Percentiles rank a stretch among this genome's conserved stretches.
These are phyloP conservation scores for Epichloe hybrida DNA, from an alignment of 2,329 filamentous ascomycete species.

Conservation along the genomic window DNA sequence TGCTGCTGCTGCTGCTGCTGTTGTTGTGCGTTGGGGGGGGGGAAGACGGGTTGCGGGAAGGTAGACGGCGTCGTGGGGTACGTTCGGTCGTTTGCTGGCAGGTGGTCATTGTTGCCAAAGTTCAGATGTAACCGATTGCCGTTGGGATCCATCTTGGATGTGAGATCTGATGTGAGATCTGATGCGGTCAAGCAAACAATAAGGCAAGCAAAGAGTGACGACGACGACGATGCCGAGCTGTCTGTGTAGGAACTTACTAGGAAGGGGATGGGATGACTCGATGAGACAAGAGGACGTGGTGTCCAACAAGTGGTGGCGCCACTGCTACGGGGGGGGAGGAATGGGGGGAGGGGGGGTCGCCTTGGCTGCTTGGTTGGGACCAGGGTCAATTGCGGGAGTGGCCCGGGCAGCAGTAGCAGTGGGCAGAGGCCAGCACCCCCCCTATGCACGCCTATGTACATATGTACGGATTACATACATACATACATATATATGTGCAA, in stretches of 20 bases:
- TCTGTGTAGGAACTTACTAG: no score
- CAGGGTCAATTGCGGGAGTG: no score
- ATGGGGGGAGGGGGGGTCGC: not conserved
- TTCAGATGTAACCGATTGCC: slow-evolving; percentile 54
- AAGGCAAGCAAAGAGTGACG: no score
- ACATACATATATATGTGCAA: no score
- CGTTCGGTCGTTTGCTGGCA: slow-evolving; percentile 47
- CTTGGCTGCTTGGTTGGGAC: not conserved
- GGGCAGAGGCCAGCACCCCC: no score
- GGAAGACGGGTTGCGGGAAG: slow-evolving; percentile 32
- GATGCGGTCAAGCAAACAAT: not conserved
- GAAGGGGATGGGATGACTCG: no score
- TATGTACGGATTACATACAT: no score
- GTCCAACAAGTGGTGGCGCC: not conserved
- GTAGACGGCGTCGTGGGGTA: slow-evolving; percentile 89
- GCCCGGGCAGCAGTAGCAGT: no score
- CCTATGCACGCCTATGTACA: no score
- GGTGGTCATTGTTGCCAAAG: slow-evolving; percentile 52
- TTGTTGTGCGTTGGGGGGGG: slow-evolving; percentile 14
- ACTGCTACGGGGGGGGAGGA: not conserved
- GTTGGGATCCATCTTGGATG: slow-evolving; percentile 33
- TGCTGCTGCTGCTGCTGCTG: slow-evolving; percentile 24
- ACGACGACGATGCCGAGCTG: no score
- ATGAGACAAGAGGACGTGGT: no score
- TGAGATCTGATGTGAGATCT: no score